Conservation (phyloP, 371 early-diverging fungal genomes). For the Circinella minor region DNA sequence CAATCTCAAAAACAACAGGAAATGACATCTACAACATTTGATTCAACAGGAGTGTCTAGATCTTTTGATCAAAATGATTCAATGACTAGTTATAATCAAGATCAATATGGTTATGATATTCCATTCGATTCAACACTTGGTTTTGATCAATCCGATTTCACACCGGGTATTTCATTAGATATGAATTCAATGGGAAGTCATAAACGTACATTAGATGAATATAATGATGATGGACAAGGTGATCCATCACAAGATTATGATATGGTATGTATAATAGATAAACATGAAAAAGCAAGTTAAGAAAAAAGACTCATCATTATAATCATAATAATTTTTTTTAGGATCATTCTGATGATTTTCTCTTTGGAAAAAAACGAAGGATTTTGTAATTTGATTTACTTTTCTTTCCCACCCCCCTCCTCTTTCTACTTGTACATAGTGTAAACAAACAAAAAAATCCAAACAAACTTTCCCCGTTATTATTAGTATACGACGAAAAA, state of each 20-base stretch:
- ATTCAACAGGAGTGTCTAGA: neutral
- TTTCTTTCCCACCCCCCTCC: too few species aligned
- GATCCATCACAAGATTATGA: neutral
- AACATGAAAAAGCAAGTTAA: neutral
- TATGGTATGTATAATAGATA: neutral
- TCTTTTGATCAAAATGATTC: neutral
- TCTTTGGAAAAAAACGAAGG: slow-evolving; percentile 4
- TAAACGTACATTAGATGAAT: slow-evolving; percentile 4
- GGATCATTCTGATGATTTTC: neutral
- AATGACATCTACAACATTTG: neutral
- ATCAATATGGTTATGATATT: neutral
- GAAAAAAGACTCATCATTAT: neutral
- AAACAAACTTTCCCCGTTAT: too few species aligned
- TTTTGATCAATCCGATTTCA: neutral
- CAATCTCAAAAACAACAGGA: neutral
- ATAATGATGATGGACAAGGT: neutral
- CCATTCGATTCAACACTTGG: neutral
- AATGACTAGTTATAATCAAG: neutral
- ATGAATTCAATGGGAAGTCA: neutral
- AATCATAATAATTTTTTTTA: neutral
- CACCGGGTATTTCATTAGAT: neutral
- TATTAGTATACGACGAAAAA: too few species aligned
- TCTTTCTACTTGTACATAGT: too few species aligned
- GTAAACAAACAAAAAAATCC: too few species aligned
- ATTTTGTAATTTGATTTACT: neutral